A percentile compares a stretch with the other conserved stretches of the same genome.
Conservation (phyloP, 2,329 filamentous ascomycete genomes). For the Lasiodiplodia hormozganensis region DNA sequence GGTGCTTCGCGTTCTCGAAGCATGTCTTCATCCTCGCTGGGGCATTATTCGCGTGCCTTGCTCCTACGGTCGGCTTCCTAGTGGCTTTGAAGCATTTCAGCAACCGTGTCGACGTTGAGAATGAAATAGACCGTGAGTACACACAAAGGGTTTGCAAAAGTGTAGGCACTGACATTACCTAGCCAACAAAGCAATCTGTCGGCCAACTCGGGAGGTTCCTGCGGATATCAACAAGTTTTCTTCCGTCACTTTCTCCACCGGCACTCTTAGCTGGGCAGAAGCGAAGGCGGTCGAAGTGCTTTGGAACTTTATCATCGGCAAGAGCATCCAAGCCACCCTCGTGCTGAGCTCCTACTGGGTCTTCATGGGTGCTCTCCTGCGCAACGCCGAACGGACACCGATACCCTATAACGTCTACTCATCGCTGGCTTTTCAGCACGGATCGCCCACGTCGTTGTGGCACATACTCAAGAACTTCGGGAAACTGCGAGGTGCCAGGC, state of each 20-base stretch:
- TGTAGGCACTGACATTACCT: neutral
- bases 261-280: conserved; percentile 21
- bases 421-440: conserved; percentile 10
- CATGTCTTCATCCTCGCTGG: conserved; percentile 5
- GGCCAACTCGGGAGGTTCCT: neutral
- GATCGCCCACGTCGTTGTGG: neutral
- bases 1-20: neutral
- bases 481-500: neutral
- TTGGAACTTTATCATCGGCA: conserved; percentile 27
- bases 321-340: conserved; percentile 17
- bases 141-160: neutral
- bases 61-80: neutral
- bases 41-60: neutral
- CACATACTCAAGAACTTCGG: conserved; percentile 9
- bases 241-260: conserved; percentile 6
- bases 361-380: conserved; percentile 19
- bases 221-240: neutral
- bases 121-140: conserved; percentile 16
- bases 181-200: conserved; percentile 11
- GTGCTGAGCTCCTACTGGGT: conserved; percentile 12
- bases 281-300: conserved; percentile 27
- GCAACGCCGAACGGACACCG: conserved; percentile 17
- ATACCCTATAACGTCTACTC: conserved; percentile 24
- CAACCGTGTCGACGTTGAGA: neutral
- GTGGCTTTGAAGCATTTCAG: conserved; percentile 5